Conservation (phyloP, 768 basidiomycete genomes). For the Kwoniella heveanensis region DNA sequence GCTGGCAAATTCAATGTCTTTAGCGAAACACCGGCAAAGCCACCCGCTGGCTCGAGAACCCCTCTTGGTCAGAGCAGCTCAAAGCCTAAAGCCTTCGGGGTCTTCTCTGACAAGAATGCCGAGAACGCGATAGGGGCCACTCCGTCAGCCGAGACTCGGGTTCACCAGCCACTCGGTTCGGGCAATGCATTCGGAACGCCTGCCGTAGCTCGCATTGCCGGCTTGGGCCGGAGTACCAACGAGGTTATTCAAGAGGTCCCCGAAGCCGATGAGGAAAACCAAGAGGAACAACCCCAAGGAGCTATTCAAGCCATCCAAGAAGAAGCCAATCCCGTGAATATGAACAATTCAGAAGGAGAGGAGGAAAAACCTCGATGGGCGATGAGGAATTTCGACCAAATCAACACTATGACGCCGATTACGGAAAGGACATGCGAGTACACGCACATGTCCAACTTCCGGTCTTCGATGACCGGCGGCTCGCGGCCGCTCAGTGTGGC, state of each 20-base stretch:
- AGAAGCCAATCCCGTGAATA: conserved; percentile 30
- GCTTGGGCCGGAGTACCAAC: not conserved
- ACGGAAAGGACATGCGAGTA: conserved; percentile 91
- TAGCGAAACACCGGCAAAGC: conserved; percentile 49
- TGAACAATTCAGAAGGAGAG: conserved; percentile 42
- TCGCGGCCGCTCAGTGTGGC: conserved; percentile 15
- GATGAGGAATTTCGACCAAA: conserved; percentile 61
- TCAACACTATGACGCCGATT: conserved; percentile 85
- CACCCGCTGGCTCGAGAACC: conserved; percentile 40
- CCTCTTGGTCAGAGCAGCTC: conserved; percentile 33
- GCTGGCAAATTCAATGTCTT: conserved; percentile 45
- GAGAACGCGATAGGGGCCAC: conserved; percentile 18
- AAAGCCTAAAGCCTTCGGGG: conserved; percentile 32
- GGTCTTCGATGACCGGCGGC: conserved; percentile 40
- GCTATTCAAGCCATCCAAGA: conserved; percentile 19
- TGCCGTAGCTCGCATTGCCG: conserved; percentile 14
- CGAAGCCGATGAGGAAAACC: conserved; percentile 33
- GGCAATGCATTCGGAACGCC: conserved; percentile 44
- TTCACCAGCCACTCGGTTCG: conserved; percentile 14
- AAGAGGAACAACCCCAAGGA: conserved; percentile 25
- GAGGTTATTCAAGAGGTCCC: conserved; percentile 14
- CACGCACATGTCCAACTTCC: conserved; percentile 62
- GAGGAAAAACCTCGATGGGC: conserved; percentile 36
- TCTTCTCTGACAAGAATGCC: conserved; percentile 30
- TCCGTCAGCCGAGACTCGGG: conserved; percentile 11